Base-by-base conservation (phyloP, 805 yeast species). In the Candida loeiensis region DNA sequence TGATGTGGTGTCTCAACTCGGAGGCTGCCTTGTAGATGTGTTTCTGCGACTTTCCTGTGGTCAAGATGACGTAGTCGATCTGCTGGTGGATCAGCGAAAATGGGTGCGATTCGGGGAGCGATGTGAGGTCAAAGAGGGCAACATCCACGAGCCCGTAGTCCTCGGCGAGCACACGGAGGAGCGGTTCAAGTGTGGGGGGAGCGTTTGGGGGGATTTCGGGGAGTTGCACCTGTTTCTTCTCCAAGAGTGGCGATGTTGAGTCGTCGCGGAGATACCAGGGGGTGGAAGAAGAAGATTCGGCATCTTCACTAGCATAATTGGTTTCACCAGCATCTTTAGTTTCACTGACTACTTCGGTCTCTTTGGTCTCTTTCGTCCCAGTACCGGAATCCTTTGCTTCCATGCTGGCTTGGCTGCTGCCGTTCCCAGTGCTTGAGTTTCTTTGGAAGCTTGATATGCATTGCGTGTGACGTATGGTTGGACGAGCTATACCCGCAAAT, bases 21-120 rank as follows among this genome's bases (percentile, higher is more conserved):
- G 64, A 63, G 2, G 85, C 77, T 2, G 95, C 88, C 45, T 80
- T 82, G 47, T 74, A 79, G 16, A 88, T 63, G 62, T 90, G 98
- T 45, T 76, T 80, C 27, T 79, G 76, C 21, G 90, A 79, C 56
- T 81, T 83, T 3, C 95, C 96, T 0, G 93, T 77, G 14, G 82
- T 76, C 0, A 91, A 63, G 4, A 91, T 63, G n/a, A 63, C 55
- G 46, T 51, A 68, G 26, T 59, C 59, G 15, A 56, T 48, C n/a
- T 54, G 55, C 36, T 54, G 60, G 42, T 61, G 61, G 27, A 50
- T 45, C 12, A 51, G 43, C 36, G 55, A 52, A 41, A 53, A 58
- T 12, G 59, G 64, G 43, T 66, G 70, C 28, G 50, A 51, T 16
- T 51, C 50, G 12, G 49, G 53, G 16, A 66, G 55, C n/a, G 50